phyloP scores from a whole-genome alignment of 441 rosid species.

The Euphorbia celastroides region DNA sequence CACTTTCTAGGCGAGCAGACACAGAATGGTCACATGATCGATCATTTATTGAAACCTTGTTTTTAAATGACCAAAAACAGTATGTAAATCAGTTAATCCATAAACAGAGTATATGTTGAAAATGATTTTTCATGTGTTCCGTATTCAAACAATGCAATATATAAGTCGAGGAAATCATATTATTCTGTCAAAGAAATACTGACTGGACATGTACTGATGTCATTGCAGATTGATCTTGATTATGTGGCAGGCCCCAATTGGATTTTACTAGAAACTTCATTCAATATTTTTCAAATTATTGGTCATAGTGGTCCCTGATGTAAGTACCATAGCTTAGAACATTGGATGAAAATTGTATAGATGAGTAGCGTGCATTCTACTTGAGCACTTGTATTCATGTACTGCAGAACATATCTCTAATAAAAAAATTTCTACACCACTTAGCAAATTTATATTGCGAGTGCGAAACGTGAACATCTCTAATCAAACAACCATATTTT shows the following conservation, averaged over 20 bases:
- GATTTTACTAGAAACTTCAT: not conserved
- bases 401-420: no score
- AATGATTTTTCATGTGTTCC: not conserved
- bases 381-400: not conserved
- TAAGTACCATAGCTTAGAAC: not conserved
- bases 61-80: not conserved
- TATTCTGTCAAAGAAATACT: not conserved
- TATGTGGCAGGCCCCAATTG: conserved; percentile 23
- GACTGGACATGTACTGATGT: conserved; percentile 3
- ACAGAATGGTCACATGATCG: not conserved
- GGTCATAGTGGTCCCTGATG: not conserved
- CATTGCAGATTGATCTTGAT: conserved; percentile 16
- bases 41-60: not conserved
- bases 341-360: not conserved
- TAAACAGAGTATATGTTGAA: not conserved
- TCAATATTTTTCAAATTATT: not conserved
- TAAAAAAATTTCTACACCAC: no score
- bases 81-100: not conserved
- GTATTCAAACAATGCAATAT: not conserved
- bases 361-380: not conserved
- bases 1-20: not conserved
- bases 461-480: no score
- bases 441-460: no score
- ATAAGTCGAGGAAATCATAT: not conserved
- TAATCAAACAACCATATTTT: no score